Evolutionary conservation across 306 rosid genomes (phyloP), one percentile per base, ranked within the genome.

Genomic region (Vicia villosa): DNA sequence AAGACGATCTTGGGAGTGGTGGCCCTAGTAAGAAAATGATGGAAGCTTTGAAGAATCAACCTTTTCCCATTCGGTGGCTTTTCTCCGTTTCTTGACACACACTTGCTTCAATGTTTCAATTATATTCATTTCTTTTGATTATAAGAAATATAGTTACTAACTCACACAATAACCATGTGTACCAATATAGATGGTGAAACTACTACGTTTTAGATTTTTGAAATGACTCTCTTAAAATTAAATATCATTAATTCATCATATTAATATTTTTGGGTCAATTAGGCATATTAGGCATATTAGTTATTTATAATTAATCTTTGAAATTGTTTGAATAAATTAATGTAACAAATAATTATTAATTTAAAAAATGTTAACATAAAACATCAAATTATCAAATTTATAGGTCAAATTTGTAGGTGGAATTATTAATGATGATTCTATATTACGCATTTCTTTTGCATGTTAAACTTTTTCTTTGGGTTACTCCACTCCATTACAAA

Each of bases 11-110:
- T 28, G 46, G 22, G 26, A 22, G 24, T 51, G 59, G 77, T 70
- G 83, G 79, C 68, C 66, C 46, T 24, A 17, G 66, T 6, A 8
- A 57, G 73, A 76, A 72, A 83, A 19, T 78, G 82, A 77, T 79
- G 63, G 46, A 24, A 54, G 37, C 46, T 19, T 19, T 17, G 28
- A 50, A 50, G 57, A 15, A 46, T 46, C 52, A 46, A 1, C 4
- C 17, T 9, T 46, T 46, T 46, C 52, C 52, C 21, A 9, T 46
- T 46, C 52, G 52, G 52, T 46, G 52, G 52, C 52, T 46, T 46
- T 46, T 46, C 52, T 46, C 5, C 21, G 8, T 46, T 46, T 46
- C 21, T 46, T 20, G 10, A 46, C 52, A 46, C 20, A 46, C 52
- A 15, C 46, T 6, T 15, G 8, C 21, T 46, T 46, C 52, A 15